Conservation (phyloP, 805 yeast species). For the Priceomyces fermenticarens region DNA sequence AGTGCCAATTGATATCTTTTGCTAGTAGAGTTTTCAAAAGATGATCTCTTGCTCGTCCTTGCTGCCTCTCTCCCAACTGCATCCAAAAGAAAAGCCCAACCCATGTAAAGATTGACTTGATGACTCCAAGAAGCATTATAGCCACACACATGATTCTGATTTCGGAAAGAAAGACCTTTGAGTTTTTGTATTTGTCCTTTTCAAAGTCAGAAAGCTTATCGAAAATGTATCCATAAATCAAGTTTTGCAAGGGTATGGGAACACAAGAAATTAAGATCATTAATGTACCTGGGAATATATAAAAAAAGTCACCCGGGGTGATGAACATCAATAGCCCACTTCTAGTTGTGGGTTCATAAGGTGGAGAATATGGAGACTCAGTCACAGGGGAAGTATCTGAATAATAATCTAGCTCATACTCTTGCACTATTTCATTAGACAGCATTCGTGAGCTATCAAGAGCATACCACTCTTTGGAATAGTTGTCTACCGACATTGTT, state of each 20-base stretch:
- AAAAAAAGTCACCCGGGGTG: slow-evolving; percentile 11
- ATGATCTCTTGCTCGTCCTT: slow-evolving; percentile 47
- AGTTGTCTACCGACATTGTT: too few relatives aligned
- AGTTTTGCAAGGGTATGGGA: slow-evolving; percentile 58
- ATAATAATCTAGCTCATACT: too few relatives aligned
- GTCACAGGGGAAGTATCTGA: too few relatives aligned
- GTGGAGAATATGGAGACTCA: too few relatives aligned
- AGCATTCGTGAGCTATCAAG: too few relatives aligned
- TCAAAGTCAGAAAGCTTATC: slow-evolving; percentile 23
- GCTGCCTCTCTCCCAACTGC: slow-evolving; percentile 70
- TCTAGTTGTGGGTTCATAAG: not conserved
- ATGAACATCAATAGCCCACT: slow-evolving; percentile 14
- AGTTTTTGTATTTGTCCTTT: slow-evolving; percentile 24
- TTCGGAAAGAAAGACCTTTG: slow-evolving; percentile 21
- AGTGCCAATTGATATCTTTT: slow-evolving; percentile 61
- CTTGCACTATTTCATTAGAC: too few relatives aligned
- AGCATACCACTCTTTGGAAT: too few relatives aligned
- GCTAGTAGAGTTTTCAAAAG: slow-evolving; percentile 45
- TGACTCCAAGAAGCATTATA: slow-evolving; percentile 32
- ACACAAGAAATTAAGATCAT: slow-evolving; percentile 52
- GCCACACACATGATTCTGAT: slow-evolving; percentile 25
- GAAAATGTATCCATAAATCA: slow-evolving; percentile 67
- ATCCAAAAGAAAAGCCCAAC: slow-evolving; percentile 60
- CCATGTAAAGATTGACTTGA: slow-evolving; percentile 42
- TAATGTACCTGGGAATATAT: slow-evolving; percentile 21